Percentiles rank a stretch among this genome's conserved stretches.
Evolutionary conservation across 1,284 basidiomycete species (phyloP).

Genomic region (Sanghuangporus baumii): DNA sequence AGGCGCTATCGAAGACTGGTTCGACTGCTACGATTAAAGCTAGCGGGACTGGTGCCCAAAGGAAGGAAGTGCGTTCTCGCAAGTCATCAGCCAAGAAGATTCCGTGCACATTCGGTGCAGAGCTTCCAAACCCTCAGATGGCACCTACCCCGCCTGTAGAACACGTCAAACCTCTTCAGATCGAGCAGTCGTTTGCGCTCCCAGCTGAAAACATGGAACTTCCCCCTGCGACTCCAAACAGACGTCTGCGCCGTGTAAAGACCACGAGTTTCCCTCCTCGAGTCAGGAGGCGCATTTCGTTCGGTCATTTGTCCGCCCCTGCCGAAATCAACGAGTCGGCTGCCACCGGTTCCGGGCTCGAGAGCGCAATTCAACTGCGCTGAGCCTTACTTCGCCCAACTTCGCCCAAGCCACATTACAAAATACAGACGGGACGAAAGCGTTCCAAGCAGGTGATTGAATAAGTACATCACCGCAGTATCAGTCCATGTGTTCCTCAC

Average conservation of each 20-base stretch:
- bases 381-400: background rate
- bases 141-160: conserved; percentile 7
- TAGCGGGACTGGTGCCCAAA: conserved; percentile 1
- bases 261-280: conserved; percentile 20
- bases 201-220: background rate
- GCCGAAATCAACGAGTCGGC: conserved; percentile 7
- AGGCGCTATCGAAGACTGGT: conserved; percentile 7
- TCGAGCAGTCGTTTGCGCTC: conserved; percentile 2
- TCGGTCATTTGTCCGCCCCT: conserved; percentile 17
- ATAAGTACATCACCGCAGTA: background rate
- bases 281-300: conserved; percentile 16
- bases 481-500: background rate
- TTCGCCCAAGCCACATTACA: background rate
- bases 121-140: conserved; percentile 19
- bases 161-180: background rate
- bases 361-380: conserved; percentile 16
- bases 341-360: conserved; percentile 15
- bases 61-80: conserved; percentile 1
- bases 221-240: conserved; percentile 9
- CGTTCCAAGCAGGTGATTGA: background rate
- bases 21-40: conserved; percentile 14
- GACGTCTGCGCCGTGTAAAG: conserved; percentile 20
- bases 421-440: background rate
- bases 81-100: conserved; percentile 14
- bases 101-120: conserved; percentile 17